Evolutionary conservation across 2,329 filamentous ascomycete species (phyloP).

Genomic region (Trichoderma koningiopsis): DNA sequence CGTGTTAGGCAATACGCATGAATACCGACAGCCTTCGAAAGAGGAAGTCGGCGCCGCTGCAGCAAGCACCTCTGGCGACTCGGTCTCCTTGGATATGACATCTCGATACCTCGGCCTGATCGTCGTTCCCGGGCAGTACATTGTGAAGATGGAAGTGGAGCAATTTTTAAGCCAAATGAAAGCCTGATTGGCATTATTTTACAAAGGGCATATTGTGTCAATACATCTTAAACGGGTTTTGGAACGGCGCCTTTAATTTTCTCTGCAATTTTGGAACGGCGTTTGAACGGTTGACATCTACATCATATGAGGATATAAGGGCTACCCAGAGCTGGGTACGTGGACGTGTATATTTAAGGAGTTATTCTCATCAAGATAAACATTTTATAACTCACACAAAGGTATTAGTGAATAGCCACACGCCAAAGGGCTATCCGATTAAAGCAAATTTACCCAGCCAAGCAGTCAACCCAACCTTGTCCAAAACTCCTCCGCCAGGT

Average conservation of each 20-base stretch:
- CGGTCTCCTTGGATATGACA: conserved; percentile 69
- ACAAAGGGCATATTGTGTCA: not conserved
- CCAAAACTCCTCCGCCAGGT: conserved; percentile 35
- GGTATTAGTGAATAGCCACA: conserved; percentile 37
- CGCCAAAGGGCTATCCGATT: conserved; percentile 34
- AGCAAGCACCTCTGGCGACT: conserved; percentile 41
- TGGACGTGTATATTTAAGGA: not conserved
- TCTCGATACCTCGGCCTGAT: conserved; percentile 87
- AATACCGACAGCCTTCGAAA: conserved; percentile 77
- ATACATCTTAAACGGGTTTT: not conserved
- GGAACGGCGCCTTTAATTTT: not conserved
- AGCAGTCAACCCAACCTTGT: conserved; percentile 22
- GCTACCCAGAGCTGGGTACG: not conserved
- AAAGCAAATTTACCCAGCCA: conserved; percentile 29
- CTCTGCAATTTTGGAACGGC: not conserved
- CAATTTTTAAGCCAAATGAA: conserved; percentile 63
- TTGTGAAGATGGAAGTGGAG: conserved; percentile 86
- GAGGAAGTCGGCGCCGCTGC: conserved; percentile 46
- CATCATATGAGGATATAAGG: not conserved
- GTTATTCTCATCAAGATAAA: conserved; percentile 1
- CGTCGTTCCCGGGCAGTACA: conserved; percentile 83
- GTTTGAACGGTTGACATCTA: not conserved
- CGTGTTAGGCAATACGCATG: conserved; percentile 81
- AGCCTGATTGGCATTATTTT: conserved; percentile 18
- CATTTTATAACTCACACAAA: conserved; percentile 24